Evolutionary conservation across 495 filamentous ascomycete species (phyloP), one percentile per base, ranked within the genome.

Genomic region (Penicillium egyptiacum): DNA sequence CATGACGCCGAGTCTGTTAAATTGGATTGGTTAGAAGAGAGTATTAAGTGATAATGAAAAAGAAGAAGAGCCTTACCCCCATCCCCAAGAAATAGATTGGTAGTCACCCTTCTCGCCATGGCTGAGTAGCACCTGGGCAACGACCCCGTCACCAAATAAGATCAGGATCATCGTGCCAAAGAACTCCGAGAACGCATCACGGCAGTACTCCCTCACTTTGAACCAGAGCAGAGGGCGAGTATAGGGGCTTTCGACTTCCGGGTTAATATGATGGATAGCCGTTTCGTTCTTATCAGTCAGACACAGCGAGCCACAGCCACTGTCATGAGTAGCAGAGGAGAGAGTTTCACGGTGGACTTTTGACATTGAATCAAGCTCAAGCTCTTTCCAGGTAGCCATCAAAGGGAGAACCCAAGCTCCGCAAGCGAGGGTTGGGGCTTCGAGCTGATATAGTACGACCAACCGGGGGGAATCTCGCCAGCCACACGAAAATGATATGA

Each of bases 151-250:
- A 26, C 86, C 86, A 66, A 88, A 88, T 22, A 88, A 68, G 50
- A 88, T 72, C 56, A 87, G 48, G 19, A 86, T 82, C 75, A 86
- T 80, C 0, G 79, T 83, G 2, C 86, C 86, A 48, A 83, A 80
- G 70, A 88, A 86, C 50, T 88, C 86, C 0, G 83, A 79, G 46
- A 86, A 78, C 0, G 81, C 82, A 47, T 86, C 83, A 46, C 77
- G 71, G n/a, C 80, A 58, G 10, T 66, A 56, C 3, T 68, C 69
- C 17, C 82, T 69, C 19, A 83, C 69, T 25, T 68, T 69, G 55
- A 70, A 78, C 83, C 81, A 84, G 16, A 72, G 61, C 2, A 80
- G 64, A 5, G 69, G 65, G 35, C 73, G 46, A 23, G 42, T 17
- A 44, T 41, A 20, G 28, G 41, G 11, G 5, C 10, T 51, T 10